phyloP scores from a whole-genome alignment of 768 basidiomycete genomes.

The Collybia sordida region DNA sequence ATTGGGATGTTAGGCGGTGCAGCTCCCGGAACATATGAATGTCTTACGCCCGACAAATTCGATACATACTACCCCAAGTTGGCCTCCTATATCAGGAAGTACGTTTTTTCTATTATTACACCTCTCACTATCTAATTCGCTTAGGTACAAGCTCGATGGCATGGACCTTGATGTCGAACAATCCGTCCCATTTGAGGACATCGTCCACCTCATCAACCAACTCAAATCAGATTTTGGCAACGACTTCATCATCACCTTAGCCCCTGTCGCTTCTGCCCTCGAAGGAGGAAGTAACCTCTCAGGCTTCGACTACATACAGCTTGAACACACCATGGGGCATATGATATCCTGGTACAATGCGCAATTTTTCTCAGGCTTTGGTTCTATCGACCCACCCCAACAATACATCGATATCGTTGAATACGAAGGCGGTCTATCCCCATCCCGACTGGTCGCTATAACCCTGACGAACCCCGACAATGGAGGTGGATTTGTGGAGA shows the following conservation, averaged over 20 bases:
- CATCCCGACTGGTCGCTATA: constrained; percentile 17
- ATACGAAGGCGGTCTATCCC: constrained; percentile 8
- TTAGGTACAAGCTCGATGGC: constrained; percentile 16
- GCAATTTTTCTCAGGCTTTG: constrained; percentile 25
- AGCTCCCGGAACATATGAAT: constrained; percentile 17
- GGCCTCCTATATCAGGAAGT: too few relatives aligned
- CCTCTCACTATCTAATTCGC: too few relatives aligned
- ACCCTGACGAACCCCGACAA: constrained; percentile 20
- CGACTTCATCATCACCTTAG: constrained; percentile 24
- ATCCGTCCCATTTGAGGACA: constrained; percentile 6
- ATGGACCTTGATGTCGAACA: constrained; percentile 28
- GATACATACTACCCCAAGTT: constrained; percentile 17
- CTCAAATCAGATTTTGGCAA: constrained; percentile 23
- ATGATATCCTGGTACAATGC: constrained; percentile 23
- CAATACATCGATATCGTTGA: constrained; percentile 21
- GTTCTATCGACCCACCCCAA: constrained; percentile 15
- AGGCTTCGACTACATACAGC: constrained; percentile 21
- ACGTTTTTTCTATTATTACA: too few relatives aligned
- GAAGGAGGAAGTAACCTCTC: constrained; percentile 21
- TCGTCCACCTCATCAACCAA: constrained; percentile 9
- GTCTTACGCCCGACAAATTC: constrained; percentile 15
- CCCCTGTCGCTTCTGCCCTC: constrained; percentile 21
- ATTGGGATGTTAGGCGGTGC: constrained; percentile 25
- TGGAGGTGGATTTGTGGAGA: constrained; percentile 17
- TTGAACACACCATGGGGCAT: constrained; percentile 13